These are phyloP conservation scores for Silene noctiflora DNA, from an alignment of 179 eudicot genomes.

Conservation along the genomic window DNA sequence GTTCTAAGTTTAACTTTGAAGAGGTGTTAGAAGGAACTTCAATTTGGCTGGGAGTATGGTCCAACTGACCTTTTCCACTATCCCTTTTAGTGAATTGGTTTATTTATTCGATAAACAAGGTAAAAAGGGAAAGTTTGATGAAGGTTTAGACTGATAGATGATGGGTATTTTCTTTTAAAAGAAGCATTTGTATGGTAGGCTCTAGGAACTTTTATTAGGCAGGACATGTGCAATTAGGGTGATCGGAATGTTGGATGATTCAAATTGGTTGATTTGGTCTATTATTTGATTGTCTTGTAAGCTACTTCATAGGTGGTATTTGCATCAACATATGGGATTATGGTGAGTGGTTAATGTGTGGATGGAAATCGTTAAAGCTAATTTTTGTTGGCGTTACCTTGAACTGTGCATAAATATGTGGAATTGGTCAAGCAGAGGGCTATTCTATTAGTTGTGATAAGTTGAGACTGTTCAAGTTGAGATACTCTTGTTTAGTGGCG, in stretches of 20 bases:
- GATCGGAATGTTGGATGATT: background rate
- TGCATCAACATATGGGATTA: background rate
- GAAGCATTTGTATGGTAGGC: background rate
- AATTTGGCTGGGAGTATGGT: background rate
- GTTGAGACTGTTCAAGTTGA: background rate
- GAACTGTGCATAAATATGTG: conserved; percentile 1
- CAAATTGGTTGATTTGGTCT: background rate
- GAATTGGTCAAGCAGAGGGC: background rate
- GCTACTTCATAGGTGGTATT: background rate
- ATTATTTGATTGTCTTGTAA: background rate
- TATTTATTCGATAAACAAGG: conserved; percentile 2
- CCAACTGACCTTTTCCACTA: too few species aligned
- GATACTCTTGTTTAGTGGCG: background rate
- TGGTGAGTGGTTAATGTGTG: background rate
- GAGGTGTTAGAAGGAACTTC: background rate
- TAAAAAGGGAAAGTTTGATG: background rate
- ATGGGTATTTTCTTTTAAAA: background rate
- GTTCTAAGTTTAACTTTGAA: background rate
- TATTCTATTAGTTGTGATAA: background rate
- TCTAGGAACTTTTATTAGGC: background rate
- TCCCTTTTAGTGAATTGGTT: background rate
- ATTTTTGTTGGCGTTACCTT: background rate
- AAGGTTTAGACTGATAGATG: background rate
- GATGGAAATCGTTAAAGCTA: background rate
- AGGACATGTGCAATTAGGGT: background rate